These are phyloP conservation scores for Sugiyamaella paludigena DNA, from an alignment of 1,139 yeast genomes.

Conservation along the genomic window DNA sequence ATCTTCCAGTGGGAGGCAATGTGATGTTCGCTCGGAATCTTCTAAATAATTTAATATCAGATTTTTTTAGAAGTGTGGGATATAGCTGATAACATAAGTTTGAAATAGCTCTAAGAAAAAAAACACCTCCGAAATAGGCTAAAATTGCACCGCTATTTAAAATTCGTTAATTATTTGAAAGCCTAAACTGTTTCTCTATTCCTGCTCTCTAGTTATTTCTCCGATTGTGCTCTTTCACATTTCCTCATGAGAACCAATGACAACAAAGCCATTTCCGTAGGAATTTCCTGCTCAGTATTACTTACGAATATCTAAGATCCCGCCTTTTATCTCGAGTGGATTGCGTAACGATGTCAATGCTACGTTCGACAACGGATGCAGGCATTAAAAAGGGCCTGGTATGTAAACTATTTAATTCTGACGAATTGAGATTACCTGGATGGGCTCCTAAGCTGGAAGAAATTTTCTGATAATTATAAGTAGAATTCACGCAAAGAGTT, in stretches of 20 bases:
- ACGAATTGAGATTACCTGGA: conserved; percentile 1
- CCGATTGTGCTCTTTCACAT: neutral
- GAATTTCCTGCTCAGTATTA: neutral
- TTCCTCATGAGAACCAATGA: too few species aligned
- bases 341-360: neutral
- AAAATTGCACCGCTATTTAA: conserved; percentile 17
- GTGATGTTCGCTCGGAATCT: conserved; percentile 44
- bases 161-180: conserved; percentile 4
- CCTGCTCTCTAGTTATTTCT: conserved; percentile 5
- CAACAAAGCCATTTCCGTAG: conserved; percentile 6
- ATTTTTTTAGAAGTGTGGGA: conserved; percentile 40
- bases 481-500: conserved; percentile 4
- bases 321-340: neutral
- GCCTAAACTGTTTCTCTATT: too few species aligned
- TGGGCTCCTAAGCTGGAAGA: neutral
- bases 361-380: conserved; percentile 1
- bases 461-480: conserved; percentile 6
- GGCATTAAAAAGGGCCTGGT: conserved; percentile 12
- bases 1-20: conserved; percentile 49
- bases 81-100: conserved; percentile 15
- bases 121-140: conserved; percentile 36
- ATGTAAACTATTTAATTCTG: conserved; percentile 7
- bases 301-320: neutral
- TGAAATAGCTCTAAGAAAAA: conserved; percentile 20
- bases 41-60: conserved; percentile 37